Evolutionary conservation across 345 rosid species (phyloP).

Genomic region (Angophora floribunda): DNA sequence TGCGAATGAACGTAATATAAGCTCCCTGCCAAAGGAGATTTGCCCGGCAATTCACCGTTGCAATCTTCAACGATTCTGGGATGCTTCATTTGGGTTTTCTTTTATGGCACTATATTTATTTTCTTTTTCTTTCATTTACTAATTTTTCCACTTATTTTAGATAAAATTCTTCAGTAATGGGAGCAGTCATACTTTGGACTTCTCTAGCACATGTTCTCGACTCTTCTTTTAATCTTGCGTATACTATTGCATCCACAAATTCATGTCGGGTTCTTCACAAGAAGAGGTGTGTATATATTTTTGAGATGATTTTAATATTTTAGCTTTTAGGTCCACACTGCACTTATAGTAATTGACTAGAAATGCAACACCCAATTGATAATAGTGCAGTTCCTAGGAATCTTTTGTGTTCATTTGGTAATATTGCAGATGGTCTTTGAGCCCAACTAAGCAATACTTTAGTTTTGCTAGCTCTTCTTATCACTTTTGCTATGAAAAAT

Average conservation of each 20-base stretch:
- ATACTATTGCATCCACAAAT: not conserved
- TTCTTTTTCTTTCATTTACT: too few relatives aligned
- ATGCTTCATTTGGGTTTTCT: not conserved
- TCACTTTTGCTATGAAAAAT: not conserved
- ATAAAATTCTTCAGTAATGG: too few relatives aligned
- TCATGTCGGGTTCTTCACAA: not conserved
- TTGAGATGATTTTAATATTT: not conserved
- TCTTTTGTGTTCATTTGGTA: not conserved
- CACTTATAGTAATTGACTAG: not conserved
- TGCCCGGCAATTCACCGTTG: constrained; percentile 24
- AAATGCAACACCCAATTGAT: not conserved
- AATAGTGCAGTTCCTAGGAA: not conserved
- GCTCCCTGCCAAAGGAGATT: constrained; percentile 12
- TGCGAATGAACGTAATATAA: too few relatives aligned
- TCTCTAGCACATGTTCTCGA: not conserved
- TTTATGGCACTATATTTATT: too few relatives aligned
- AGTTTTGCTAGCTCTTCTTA: not conserved
- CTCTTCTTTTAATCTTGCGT: not conserved
- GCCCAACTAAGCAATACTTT: not conserved
- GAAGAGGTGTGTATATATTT: not conserved
- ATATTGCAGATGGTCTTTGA: not conserved
- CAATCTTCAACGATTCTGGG: not conserved
- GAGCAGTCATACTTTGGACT: not conserved
- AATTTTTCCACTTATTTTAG: too few relatives aligned
- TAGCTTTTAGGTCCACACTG: not conserved